Evolutionary conservation across 371 early-diverging fungal genomes (phyloP).

Genomic region (Rhizomucor pusillus): DNA sequence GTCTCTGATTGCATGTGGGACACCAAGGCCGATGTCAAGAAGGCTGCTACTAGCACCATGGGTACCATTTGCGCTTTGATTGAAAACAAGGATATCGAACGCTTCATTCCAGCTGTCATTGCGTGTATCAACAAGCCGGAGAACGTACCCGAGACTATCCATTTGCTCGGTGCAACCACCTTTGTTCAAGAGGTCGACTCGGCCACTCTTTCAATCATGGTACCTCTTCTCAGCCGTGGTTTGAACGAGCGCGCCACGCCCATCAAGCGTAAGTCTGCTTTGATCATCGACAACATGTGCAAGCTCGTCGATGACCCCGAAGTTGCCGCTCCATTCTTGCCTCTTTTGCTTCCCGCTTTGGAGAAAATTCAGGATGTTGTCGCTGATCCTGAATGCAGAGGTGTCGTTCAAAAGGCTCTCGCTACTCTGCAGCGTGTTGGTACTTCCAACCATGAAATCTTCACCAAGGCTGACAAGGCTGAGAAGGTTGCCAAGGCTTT

Average conservation of each 20-base stretch:
- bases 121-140: constrained; percentile 64
- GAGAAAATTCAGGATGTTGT: constrained; percentile 74
- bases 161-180: constrained; percentile 64
- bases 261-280: constrained; percentile 76
- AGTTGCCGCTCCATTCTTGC: constrained; percentile 80
- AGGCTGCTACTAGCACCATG: constrained; percentile 52
- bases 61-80: constrained; percentile 42
- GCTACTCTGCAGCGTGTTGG: constrained; percentile 36
- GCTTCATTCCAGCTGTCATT: constrained; percentile 62
- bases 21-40: constrained; percentile 66
- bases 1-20: constrained; percentile 76
- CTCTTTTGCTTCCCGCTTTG: constrained; percentile 73
- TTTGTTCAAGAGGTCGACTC: constrained; percentile 79
- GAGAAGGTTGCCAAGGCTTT: constrained; percentile 40
- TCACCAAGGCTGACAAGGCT: constrained; percentile 42
- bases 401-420: constrained; percentile 51
- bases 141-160: constrained; percentile 62
- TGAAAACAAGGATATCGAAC: constrained; percentile 54
- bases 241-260: constrained; percentile 60
- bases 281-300: constrained; percentile 86
- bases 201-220: constrained; percentile 79
- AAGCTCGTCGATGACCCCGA: constrained; percentile 79
- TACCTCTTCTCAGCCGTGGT: constrained; percentile 76
- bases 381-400: constrained; percentile 78
- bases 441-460: constrained; percentile 20